Evolutionary conservation across 1,284 basidiomycete species (phyloP), one percentile per base, ranked within the genome.

Genomic region (Leccinum pachyderme): DNA sequence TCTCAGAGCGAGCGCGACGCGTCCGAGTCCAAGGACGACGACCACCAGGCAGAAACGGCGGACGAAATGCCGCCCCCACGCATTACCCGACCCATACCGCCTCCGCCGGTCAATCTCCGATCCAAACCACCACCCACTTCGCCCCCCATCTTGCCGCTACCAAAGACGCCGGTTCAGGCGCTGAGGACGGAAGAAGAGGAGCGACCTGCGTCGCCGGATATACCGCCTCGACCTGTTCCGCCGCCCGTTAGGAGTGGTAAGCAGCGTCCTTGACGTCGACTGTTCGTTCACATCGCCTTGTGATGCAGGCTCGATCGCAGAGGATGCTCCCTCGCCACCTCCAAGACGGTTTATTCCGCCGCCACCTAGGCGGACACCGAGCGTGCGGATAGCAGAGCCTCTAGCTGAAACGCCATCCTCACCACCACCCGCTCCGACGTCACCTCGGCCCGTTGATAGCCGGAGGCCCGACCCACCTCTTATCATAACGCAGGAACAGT

Each of bases 41-140:
- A 35, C 33, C 13, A 35, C 27, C 7, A n/a, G 7, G 33, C 33
- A 33, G 59, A 44, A 7, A 61, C 63, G 46, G 61, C 63, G 28
- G 59, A 63, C 28, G 71, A 67, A 31, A 64, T 69, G 61, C 63
- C 67, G 8, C 70, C 72, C 5, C 64, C 73, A 12, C 70, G 67
- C 39, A 61, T 70, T 29, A 65, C 59, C 7, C 69, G 72, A 52
- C 63, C 66, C 0, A 60, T 71, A 43, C 75, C 62, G 0, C 66
- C 64, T 0, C 70, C 71, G 12, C 59, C 69, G 0, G 61, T 69
- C 6, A 62, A 61, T 45, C 31, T 61, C 32, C 52, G 43, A n/a
- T 70, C 70, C 18, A 72, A 66, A n/a, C n/a, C n/a, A n/a, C n/a
- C n/a, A 37, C 68, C 69, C 11, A 52, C 56, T 0, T 43, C 60